Evolutionary conservation across 768 basidiomycete genomes (phyloP).

Genomic region (Mycena rebaudengoi): DNA sequence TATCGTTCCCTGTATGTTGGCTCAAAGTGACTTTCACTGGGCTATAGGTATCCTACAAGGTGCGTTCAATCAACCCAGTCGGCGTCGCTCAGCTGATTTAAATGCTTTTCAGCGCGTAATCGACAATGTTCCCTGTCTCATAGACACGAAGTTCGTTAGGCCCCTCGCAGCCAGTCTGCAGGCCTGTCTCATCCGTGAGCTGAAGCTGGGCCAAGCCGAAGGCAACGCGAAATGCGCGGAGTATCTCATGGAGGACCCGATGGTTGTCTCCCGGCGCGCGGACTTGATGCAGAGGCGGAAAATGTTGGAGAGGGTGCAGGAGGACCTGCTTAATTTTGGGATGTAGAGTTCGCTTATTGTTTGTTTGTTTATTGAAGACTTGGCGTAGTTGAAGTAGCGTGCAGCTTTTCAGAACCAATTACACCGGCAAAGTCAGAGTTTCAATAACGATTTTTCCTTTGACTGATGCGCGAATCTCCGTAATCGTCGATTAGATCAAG

Average conservation of each 20-base stretch:
- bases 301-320: conserved; percentile 49
- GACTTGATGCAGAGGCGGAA: conserved; percentile 41
- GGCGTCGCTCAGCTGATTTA: not conserved
- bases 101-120: conserved; percentile 47
- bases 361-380: no score
- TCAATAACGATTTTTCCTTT: no score
- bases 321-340: conserved; percentile 39
- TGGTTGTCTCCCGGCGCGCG: conserved; percentile 39
- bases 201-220: conserved; percentile 43
- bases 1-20: no score
- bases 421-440: no score
- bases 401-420: no score
- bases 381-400: no score
- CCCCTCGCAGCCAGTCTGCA: conserved; percentile 40
- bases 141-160: conserved; percentile 43
- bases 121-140: conserved; percentile 48
- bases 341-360: no score
- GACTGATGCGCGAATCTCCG: no score
- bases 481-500: no score
- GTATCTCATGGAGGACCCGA: conserved; percentile 56
- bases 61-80: not conserved
- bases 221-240: conserved; percentile 44
- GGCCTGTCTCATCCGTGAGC: conserved; percentile 40
- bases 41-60: not conserved
- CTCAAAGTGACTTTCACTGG: not conserved